These are phyloP conservation scores for Silene conica DNA, from an alignment of 148 eudicot genomes.

Conservation along the genomic window DNA sequence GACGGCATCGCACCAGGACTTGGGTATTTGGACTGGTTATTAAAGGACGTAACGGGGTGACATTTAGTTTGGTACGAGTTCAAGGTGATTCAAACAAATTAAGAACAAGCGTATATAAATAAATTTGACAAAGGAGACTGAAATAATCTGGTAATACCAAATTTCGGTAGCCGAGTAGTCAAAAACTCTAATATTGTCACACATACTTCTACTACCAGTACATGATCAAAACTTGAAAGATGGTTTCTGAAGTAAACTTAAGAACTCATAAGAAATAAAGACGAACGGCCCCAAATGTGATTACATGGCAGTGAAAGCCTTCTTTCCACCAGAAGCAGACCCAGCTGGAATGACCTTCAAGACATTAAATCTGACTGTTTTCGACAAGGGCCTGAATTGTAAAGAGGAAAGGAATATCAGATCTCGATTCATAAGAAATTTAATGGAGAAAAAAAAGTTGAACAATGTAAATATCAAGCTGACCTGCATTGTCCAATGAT, in stretches of 20 bases:
- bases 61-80: no score
- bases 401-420: background rate
- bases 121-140: background rate
- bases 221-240: slow-evolving; percentile 14
- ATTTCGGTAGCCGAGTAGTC: slow-evolving; percentile 2
- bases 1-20: no score
- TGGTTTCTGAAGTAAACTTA: background rate
- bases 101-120: background rate
- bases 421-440: background rate
- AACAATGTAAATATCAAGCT: background rate
- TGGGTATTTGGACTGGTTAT: no score
- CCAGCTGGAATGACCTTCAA: slow-evolving; percentile 67
- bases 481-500: slow-evolving; percentile 60
- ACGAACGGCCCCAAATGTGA: background rate
- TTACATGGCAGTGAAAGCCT: slow-evolving; percentile 49
- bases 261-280: background rate
- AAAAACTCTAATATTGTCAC: slow-evolving; percentile 6
- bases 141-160: slow-evolving; percentile 2
- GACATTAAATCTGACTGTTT: slow-evolving; percentile 58
- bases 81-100: no score
- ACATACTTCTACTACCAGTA: slow-evolving; percentile 17
- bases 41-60: no score
- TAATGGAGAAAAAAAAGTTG: background rate
- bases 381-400: slow-evolving; percentile 46
- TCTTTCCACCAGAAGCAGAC: slow-evolving; percentile 46